Evolutionary conservation across 2,329 filamentous ascomycete species (phyloP).

Genomic region (Aureobasidium vineae): DNA sequence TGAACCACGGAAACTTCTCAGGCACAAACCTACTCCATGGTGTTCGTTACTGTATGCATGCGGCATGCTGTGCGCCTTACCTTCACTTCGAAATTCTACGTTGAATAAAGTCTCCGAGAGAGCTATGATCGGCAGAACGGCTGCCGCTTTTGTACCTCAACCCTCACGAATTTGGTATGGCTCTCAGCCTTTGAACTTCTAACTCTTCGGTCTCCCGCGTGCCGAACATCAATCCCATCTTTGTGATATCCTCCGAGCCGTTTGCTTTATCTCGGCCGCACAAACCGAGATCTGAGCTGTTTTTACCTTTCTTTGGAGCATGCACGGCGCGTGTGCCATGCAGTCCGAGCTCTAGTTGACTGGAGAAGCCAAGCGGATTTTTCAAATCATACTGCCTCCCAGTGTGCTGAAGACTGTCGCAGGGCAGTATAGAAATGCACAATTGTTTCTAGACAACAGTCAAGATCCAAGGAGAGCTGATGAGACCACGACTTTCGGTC

Average conservation of each 20-base stretch:
- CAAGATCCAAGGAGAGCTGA: too few relatives aligned
- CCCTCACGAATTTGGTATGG: conserved; percentile 13
- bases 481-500: too few relatives aligned
- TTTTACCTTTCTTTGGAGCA: background rate
- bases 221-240: background rate
- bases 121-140: conserved; percentile 7
- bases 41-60: conserved; percentile 15
- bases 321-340: background rate
- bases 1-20: conserved; percentile 19
- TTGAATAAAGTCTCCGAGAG: conserved; percentile 7
- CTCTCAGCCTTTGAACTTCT: background rate
- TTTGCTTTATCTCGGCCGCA: background rate
- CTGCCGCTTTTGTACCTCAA: background rate
- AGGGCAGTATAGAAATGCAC: too few relatives aligned
- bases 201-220: background rate
- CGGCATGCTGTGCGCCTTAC: conserved; percentile 5
- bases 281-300: background rate
- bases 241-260: background rate
- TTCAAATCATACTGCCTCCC: background rate
- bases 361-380: conserved; percentile 32
- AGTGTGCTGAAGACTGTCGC: too few relatives aligned
- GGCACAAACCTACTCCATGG: conserved; percentile 18
- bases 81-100: conserved; percentile 1
- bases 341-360: conserved; percentile 10
- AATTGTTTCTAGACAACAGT: too few relatives aligned